Evolutionary conservation across 352 stramenopile genomes (phyloP), one percentile per base, ranked within the genome.

Genomic region (Aphanomyces invadans): DNA sequence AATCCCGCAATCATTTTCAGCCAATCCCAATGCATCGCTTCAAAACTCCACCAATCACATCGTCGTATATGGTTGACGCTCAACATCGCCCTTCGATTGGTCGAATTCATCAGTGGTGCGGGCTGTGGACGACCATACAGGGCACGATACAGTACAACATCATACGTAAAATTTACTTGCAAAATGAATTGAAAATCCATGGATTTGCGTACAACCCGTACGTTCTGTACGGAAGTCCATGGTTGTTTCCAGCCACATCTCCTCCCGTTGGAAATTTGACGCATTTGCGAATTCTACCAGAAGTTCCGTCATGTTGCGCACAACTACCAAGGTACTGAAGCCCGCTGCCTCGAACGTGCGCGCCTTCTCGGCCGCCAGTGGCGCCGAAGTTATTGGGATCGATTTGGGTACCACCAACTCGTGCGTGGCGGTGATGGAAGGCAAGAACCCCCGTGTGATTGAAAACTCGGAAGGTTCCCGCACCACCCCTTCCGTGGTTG

Each of bases 351-450:
- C 33, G n/a, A 26, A 26, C 51, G 45, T 25, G n/a, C 77, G 77
- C 71, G 78, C 80, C 65, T 81, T 86, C 70, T 82, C 77, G 29
- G 73, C 75, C 38, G 76, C 76, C 38, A 71, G 74, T 17, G 74
- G 73, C 64, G 73, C 69, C 28, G 76, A 81, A 55, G 77, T 85
- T 44, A 97, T 99, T 70, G 96, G 96, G 51, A 99, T 99, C 75
- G 96, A 99, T 88, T 80, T 99, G 49, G 96, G 96, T 60, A 99
- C 96, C 26, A 99, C 96, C 48, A 98, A 99, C 82, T 98, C 90
- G 32, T 99, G 95, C 45, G 76, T 84, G 29, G 76, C 75, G 51
- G 75, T 81, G 19, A 81, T 81, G 76, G 75, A 84, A 62, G 75
- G 75, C 65, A 81, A 95, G 49, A 95, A 78, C 67, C 76, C 95